A percentile compares a stretch with the other conserved stretches of the same genome.
Evolutionary conservation across 2,329 filamentous ascomycete genomes (phyloP).

Genomic region (Pseudogymnoascus sp.): DNA sequence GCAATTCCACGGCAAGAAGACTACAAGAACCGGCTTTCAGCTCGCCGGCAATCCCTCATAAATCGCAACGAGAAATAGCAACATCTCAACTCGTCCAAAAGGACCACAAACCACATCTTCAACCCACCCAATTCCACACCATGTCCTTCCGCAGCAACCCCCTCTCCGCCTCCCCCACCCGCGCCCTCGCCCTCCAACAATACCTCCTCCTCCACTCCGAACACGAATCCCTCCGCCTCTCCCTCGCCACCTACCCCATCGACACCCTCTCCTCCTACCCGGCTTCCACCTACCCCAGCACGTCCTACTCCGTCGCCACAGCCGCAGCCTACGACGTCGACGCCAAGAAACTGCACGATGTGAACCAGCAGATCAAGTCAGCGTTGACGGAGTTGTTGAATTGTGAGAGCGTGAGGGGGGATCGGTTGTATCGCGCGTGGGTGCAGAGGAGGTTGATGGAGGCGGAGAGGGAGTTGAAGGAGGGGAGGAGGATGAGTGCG

Average conservation of each 20-base stretch:
- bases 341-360: conserved; percentile 33
- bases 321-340: conserved; percentile 12
- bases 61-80: background rate
- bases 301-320: background rate
- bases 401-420: conserved; percentile 38
- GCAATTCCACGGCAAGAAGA: background rate
- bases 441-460: conserved; percentile 45
- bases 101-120: background rate
- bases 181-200: conserved; percentile 28
- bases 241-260: conserved; percentile 18
- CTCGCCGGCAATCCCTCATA: background rate
- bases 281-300: background rate
- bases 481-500: conserved; percentile 18
- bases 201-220: conserved; percentile 29
- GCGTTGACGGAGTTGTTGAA: conserved; percentile 46
- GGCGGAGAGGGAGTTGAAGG: conserved; percentile 38
- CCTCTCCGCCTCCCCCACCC: conserved; percentile 20
- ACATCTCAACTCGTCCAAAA: background rate
- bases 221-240: conserved; percentile 27
- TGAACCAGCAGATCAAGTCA: conserved; percentile 44
- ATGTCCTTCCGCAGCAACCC: conserved; percentile 16
- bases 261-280: conserved; percentile 10
- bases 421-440: conserved; percentile 39
- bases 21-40: background rate
- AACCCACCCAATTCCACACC: background rate